A percentile compares a stretch with the other conserved stretches of the same genome.
Evolutionary conservation across 1,284 basidiomycete genomes (phyloP).

Genomic region (Boletus hoseneyae): DNA sequence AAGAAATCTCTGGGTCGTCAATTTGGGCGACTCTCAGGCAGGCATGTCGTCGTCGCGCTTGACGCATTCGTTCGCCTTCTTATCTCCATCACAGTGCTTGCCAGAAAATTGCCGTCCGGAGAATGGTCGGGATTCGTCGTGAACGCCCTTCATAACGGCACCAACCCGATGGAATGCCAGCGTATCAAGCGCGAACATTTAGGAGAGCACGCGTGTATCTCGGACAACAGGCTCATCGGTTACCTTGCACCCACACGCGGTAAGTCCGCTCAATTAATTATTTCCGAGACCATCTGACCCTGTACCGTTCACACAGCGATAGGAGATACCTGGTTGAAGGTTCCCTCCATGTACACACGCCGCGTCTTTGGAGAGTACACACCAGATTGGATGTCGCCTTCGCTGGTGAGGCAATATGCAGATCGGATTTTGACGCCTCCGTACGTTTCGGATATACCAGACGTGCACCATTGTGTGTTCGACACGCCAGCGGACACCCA

Average conservation of each 20-base stretch:
- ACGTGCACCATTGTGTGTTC: conserved; percentile 44
- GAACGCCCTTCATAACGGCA: conserved; percentile 56
- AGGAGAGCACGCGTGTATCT: conserved; percentile 47
- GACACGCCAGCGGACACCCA: conserved; percentile 19
- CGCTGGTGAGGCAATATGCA: conserved; percentile 40
- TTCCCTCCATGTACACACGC: conserved; percentile 54
- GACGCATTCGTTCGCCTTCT: conserved; percentile 7
- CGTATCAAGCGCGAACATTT: conserved; percentile 53
- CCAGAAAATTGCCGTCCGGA: conserved; percentile 36
- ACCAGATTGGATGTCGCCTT: conserved; percentile 46
- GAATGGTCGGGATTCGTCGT: conserved; percentile 43
- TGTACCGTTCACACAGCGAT: conserved; percentile 42
- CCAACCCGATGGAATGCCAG: conserved; percentile 44
- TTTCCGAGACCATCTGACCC: conserved; percentile 20
- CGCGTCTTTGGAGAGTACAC: conserved; percentile 47
- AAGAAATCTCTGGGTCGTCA: conserved; percentile 60
- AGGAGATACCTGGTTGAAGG: conserved; percentile 62
- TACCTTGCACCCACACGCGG: conserved; percentile 66
- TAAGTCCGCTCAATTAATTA: conserved; percentile 26
- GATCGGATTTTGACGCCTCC: conserved; percentile 54
- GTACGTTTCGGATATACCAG: conserved; percentile 52
- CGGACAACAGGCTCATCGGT: conserved; percentile 56
- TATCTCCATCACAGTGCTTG: conserved; percentile 41
- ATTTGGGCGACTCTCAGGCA: conserved; percentile 63
- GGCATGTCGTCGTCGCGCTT: conserved; percentile 35